Evolutionary conservation across 1,139 yeast species (phyloP).

Genomic region (Suhomyces atakaporum): DNA sequence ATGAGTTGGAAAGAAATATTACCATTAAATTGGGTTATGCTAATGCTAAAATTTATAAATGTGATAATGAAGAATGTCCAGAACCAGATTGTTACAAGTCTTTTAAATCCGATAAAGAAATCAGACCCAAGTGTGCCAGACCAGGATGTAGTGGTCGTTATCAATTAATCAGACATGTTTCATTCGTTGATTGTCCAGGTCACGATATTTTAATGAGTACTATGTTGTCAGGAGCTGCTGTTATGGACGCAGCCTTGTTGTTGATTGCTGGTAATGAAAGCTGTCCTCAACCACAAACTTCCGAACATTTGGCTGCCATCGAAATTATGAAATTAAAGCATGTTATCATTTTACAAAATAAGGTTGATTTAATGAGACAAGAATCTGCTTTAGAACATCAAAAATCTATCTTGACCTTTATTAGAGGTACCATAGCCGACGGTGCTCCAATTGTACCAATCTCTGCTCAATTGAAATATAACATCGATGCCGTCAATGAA

Average conservation of each 20-base stretch:
- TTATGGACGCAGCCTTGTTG: constrained; percentile 98
- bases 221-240: constrained; percentile 99
- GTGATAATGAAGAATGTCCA: constrained; percentile 84
- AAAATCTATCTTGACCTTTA: constrained; percentile 85
- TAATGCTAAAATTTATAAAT: constrained; percentile 95
- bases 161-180: constrained; percentile 89
- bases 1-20: constrained; percentile 97
- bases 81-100: constrained; percentile 96
- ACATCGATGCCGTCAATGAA: constrained; percentile 97
- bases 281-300: constrained; percentile 99
- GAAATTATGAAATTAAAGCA: constrained; percentile 98
- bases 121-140: constrained; percentile 86
- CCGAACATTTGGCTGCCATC: constrained; percentile 98
- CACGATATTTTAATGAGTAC: constrained; percentile 99
- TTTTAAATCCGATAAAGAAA: constrained; percentile 91
- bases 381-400: constrained; percentile 95
- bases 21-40: constrained; percentile 98
- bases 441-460: constrained; percentile 99
- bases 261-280: constrained; percentile 98
- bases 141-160: constrained; percentile 86
- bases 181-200: constrained; percentile 99
- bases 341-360: constrained; percentile 93
- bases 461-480: constrained; percentile 97
- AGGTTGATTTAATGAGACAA: constrained; percentile 98
- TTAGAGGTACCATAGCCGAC: constrained; percentile 97